phyloP scores from a whole-genome alignment of 495 filamentous ascomycete species.

The Darksidea phi region DNA sequence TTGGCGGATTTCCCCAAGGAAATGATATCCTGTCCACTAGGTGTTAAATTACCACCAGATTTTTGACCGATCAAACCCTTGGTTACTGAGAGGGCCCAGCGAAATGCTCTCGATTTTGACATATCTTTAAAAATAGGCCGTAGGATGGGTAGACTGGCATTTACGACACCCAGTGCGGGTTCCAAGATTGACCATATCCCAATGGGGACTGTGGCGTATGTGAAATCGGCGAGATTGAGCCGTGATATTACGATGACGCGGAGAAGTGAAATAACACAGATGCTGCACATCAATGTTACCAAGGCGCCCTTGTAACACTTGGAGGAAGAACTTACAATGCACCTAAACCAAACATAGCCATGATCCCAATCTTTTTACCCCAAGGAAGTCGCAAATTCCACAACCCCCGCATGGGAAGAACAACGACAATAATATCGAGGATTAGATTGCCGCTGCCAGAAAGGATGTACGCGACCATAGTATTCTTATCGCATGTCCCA shows the following conservation, averaged over 20 bases:
- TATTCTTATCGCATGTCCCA: too few relatives aligned
- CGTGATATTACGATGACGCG: neutral
- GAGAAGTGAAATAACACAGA: neutral
- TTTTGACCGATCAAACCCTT: too few relatives aligned
- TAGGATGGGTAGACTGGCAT: neutral
- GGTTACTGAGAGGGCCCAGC: too few relatives aligned
- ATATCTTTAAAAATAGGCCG: too few relatives aligned
- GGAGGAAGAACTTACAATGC: neutral
- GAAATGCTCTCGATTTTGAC: too few relatives aligned
- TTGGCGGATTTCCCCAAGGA: too few relatives aligned
- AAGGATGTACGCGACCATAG: too few relatives aligned
- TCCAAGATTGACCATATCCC: slow-evolving; percentile 4
- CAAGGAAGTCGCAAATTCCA: neutral
- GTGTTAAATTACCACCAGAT: too few relatives aligned
- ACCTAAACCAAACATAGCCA: neutral
- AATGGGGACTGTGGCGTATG: neutral
- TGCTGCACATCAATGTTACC: neutral
- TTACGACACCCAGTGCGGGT: slow-evolving; percentile 3
- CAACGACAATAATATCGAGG: slow-evolving; percentile 4
- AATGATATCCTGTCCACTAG: too few relatives aligned
- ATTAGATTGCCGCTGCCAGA: neutral
- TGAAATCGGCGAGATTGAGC: slow-evolving; percentile 2
- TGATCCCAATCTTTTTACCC: neutral
- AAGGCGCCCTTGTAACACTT: neutral
- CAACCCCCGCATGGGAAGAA: neutral